Percentiles rank a stretch among this genome's conserved stretches.
phyloP scores from a whole-genome alignment of 257 asterid species.

The Solanum lycopersicoides region DNA sequence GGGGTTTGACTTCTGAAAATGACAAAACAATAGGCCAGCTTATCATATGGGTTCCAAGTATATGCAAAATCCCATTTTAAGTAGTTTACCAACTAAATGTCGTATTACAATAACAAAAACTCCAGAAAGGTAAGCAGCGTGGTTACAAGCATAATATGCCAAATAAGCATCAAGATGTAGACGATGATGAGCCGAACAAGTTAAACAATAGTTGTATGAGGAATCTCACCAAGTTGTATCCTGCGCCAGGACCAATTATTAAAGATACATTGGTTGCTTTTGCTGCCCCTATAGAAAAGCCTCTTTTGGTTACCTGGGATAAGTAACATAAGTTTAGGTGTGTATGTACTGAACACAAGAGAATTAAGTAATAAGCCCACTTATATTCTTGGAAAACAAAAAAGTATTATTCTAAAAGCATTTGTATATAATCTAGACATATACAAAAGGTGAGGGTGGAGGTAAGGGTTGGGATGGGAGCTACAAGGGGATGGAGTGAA shows the following conservation, averaged over 20 bases:
- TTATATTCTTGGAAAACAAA: not conserved
- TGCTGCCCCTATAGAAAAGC: conserved; percentile 73
- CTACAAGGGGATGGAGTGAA: not conserved
- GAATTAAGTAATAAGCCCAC: not conserved
- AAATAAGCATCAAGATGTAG: not conserved
- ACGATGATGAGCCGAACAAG: not conserved
- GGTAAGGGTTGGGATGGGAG: not conserved
- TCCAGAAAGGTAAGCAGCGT: not conserved
- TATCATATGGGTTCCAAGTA: not conserved
- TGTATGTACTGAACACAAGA: not conserved
- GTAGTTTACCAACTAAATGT: not conserved
- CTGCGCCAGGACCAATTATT: conserved; percentile 89
- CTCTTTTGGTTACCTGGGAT: conserved; percentile 56
- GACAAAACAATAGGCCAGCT: not conserved
- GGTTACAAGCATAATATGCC: not conserved
- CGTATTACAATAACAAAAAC: not conserved
- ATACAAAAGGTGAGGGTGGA: not conserved
- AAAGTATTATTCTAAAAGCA: not conserved
- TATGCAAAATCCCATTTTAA: not conserved
- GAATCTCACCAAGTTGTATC: conserved; percentile 77
- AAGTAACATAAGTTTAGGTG: not conserved
- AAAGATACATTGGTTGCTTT: conserved; percentile 33
- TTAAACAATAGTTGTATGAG: not conserved
- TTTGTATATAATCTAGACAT: not conserved
- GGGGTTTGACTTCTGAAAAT: conserved; percentile 77